A percentile compares a stretch with the other conserved stretches of the same genome.
Conservation (phyloP, 2,329 filamentous ascomycete genomes). For the Trichoderma guizhouense region DNA sequence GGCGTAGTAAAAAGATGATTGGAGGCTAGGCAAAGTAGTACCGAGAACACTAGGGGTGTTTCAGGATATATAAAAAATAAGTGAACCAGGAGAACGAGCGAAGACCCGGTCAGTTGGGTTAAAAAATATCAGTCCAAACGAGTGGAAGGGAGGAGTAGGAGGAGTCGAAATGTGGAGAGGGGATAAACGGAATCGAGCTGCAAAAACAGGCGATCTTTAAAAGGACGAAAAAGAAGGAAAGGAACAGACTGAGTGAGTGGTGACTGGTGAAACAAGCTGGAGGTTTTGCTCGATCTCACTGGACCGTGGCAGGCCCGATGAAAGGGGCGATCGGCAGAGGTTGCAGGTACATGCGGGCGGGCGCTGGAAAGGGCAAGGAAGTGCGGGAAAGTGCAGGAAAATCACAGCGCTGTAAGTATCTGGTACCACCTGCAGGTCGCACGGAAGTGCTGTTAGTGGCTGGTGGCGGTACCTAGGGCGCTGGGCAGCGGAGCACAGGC, state of each 20-base stretch:
- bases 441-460: not conserved
- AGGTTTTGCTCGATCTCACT: not conserved
- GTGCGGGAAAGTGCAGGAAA: not conserved
- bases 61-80: conserved; percentile 19
- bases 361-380: not conserved
- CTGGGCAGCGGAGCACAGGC: not conserved
- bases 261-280: not conserved
- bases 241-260: conserved; percentile 2
- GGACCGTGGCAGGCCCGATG: conserved; percentile 4
- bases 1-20: conserved; percentile 9
- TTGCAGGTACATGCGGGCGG: not conserved
- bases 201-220: conserved; percentile 11
- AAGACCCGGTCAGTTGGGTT: conserved; percentile 7
- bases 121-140: not conserved
- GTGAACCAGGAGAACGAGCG: conserved; percentile 16
- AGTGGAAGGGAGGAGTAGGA: conserved; percentile 6
- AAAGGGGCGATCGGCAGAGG: conserved; percentile 10
- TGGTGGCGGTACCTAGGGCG: not conserved
- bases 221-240: conserved; percentile 7
- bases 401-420: not conserved
- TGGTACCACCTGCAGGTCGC: not conserved
- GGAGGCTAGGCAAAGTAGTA: conserved; percentile 20
- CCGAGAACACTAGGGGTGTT: conserved; percentile 24
- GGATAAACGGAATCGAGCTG: not conserved
- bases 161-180: conserved; percentile 11